Conservation (phyloP, 2,329 filamentous ascomycete genomes). For the Sporothrix schenckii region DNA sequence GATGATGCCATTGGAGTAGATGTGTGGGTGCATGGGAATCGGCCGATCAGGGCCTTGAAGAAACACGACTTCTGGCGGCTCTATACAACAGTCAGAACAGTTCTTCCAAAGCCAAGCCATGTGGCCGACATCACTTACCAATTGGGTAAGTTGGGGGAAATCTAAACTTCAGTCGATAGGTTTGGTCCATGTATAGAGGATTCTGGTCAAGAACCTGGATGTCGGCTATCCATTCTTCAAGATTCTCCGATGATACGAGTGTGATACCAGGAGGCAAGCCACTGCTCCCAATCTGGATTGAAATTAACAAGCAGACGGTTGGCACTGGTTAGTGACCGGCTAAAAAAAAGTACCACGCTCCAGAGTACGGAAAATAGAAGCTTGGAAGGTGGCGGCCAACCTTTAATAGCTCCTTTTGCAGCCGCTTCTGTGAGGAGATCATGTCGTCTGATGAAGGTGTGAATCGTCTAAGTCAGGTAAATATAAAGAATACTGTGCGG, state of each 20-base stretch:
- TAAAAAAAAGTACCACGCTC: background rate
- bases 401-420: slow-evolving; percentile 64
- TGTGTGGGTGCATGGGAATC: slow-evolving; percentile 94
- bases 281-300: slow-evolving; percentile 53
- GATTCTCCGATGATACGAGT: slow-evolving; percentile 77
- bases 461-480: background rate
- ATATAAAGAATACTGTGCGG: background rate
- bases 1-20: slow-evolving; percentile 98
- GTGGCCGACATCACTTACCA: slow-evolving; percentile 56
- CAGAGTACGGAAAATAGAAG: background rate
- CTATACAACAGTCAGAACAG: slow-evolving; percentile 49
- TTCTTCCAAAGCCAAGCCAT: background rate
- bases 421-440: slow-evolving; percentile 58
- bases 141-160: slow-evolving; percentile 89
- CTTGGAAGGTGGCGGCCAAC: slow-evolving; percentile 42
- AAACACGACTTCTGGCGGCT: slow-evolving; percentile 94
- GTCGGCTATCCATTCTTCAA: slow-evolving; percentile 90
- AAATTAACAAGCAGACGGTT: background rate
- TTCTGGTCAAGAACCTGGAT: slow-evolving; percentile 89
- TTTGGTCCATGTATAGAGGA: slow-evolving; percentile 79
- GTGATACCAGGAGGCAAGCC: slow-evolving; percentile 70
- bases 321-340: background rate
- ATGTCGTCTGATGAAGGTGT: background rate
- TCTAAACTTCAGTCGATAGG: slow-evolving; percentile 82
- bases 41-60: slow-evolving; percentile 64